Evolutionary conservation across 495 filamentous ascomycete genomes (phyloP).

Genomic region (Aspergillus hancockii): DNA sequence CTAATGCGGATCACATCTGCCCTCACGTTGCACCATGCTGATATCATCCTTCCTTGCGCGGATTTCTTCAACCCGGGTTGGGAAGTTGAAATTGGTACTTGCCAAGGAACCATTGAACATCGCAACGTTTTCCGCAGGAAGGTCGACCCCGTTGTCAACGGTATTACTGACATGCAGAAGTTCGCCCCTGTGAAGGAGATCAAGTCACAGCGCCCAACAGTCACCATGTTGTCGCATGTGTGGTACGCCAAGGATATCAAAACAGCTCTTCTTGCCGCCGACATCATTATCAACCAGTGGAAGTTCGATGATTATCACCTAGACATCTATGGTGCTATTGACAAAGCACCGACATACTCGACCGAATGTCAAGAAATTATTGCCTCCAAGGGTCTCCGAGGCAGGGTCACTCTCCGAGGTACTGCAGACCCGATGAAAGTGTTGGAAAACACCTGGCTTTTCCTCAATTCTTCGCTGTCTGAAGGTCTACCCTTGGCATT

Average conservation of each 20-base stretch:
- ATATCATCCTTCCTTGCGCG: constrained; percentile 64
- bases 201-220: constrained; percentile 57
- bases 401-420: constrained; percentile 54
- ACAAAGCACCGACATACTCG: constrained; percentile 60
- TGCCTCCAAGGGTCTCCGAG: constrained; percentile 57
- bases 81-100: constrained; percentile 66
- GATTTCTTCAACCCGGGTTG: constrained; percentile 69
- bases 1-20: constrained; percentile 61
- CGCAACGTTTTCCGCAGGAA: constrained; percentile 61
- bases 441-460: constrained; percentile 63
- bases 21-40: constrained; percentile 62
- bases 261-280: constrained; percentile 61
- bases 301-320: constrained; percentile 64
- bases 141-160: constrained; percentile 69
- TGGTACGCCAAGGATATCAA: constrained; percentile 70
- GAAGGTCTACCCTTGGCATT: constrained; percentile 67
- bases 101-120: constrained; percentile 58
- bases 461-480: constrained; percentile 67
- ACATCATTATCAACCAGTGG: constrained; percentile 67
- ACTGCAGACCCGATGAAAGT: constrained; percentile 59
- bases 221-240: constrained; percentile 66
- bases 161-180: constrained; percentile 65
- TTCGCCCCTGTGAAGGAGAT: constrained; percentile 62
- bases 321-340: constrained; percentile 63
- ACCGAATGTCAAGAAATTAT: constrained; percentile 64